Conservation (phyloP, 495 filamentous ascomycete genomes). For the Podospora pseudoanserina region DNA sequence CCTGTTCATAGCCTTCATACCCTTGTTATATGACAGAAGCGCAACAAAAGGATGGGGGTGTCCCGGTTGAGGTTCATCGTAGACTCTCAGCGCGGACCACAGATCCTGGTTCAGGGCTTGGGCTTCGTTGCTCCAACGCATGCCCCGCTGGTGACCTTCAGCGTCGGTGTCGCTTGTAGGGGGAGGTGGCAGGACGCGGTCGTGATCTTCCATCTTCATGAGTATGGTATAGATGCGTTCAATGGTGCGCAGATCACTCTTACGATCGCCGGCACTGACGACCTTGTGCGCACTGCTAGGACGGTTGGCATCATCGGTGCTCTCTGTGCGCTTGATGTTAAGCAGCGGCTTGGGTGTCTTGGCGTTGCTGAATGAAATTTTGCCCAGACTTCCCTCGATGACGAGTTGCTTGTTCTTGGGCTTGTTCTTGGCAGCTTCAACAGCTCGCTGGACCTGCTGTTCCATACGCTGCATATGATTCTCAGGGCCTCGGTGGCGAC, state of each 20-base stretch:
- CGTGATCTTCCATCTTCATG: slow-evolving; percentile 92
- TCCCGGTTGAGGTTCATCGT: slow-evolving; percentile 77
- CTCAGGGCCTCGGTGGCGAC: slow-evolving; percentile 73
- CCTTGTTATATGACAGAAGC: slow-evolving; percentile 90
- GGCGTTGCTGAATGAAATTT: slow-evolving; percentile 98
- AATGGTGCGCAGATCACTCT: slow-evolving; percentile 76
- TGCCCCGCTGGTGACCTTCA: slow-evolving; percentile 60
- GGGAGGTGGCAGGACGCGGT: slow-evolving; percentile 75
- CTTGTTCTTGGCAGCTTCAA: slow-evolving; percentile 93
- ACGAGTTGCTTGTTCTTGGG: slow-evolving; percentile 98
- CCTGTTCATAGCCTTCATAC: slow-evolving; percentile 90
- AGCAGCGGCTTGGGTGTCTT: slow-evolving; percentile 93
- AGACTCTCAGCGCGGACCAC: slow-evolving; percentile 81
- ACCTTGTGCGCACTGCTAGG: slow-evolving; percentile 49
- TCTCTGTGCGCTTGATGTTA: slow-evolving; percentile 89
- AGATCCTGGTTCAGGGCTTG: slow-evolving; percentile 72
- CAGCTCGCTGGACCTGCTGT: slow-evolving; percentile 94
- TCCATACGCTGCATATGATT: slow-evolving; percentile 99
- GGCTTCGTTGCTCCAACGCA: slow-evolving; percentile 67
- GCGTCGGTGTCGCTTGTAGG: slow-evolving; percentile 58
- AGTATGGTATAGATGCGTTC: slow-evolving; percentile 81
- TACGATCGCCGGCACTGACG: slow-evolving; percentile 62
- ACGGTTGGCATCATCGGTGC: slow-evolving; percentile 48
- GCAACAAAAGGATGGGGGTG: slow-evolving; percentile 92
- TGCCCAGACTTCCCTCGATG: slow-evolving; percentile 95